Evolutionary conservation across 2,329 filamentous ascomycete species (phyloP), one percentile per base, ranked within the genome.

Genomic region (Xylaria sp.): DNA sequence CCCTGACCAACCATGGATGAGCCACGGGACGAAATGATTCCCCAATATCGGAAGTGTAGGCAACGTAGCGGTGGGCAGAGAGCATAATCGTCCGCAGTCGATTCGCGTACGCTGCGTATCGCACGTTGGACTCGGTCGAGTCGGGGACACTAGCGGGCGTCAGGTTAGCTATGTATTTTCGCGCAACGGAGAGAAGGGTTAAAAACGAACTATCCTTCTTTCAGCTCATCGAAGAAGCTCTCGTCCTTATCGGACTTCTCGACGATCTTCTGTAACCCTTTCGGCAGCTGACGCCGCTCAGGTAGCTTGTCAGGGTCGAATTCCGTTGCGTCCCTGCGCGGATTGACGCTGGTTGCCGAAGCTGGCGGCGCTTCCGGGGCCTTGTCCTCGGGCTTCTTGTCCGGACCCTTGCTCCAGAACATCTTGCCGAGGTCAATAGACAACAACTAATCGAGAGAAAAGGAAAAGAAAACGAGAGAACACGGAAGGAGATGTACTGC

Each of bases 41-140:
- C 78, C 96, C 96, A 71, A 99, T 95, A 76, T 98, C 95, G 23
- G 91, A 94, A 0, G 96, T 98, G 80, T 99, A 99, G 65, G 96
- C 96, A 57, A 99, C 94, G 77, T 99, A 99, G 76, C 96, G 91
- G 77, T 98, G 96, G 4, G 94, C 94, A 18, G 92, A 93, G 73
- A 94, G 84, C 76, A 99, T 89, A 72, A 98, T 92, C 8, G 94
- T 97, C 69, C 93, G 90, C 70, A 96, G 83, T 57, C 96, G 90
- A 68, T 90, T 89, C 56, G 93, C 93, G 81, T 99, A 99, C 73
- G 92, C 96, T 65, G 94, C 95, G 82, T 98, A 99, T 76, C 96
- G 92, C 76, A 97, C 83, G 73, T 89, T 91, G 73, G 90, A 92
- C 63, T 97, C 93, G 67, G 93, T 97, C 5, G 93, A 92, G 74